Conservation (phyloP, 2,329 filamentous ascomycete genomes). For the Arthrobotrys conoides region DNA sequence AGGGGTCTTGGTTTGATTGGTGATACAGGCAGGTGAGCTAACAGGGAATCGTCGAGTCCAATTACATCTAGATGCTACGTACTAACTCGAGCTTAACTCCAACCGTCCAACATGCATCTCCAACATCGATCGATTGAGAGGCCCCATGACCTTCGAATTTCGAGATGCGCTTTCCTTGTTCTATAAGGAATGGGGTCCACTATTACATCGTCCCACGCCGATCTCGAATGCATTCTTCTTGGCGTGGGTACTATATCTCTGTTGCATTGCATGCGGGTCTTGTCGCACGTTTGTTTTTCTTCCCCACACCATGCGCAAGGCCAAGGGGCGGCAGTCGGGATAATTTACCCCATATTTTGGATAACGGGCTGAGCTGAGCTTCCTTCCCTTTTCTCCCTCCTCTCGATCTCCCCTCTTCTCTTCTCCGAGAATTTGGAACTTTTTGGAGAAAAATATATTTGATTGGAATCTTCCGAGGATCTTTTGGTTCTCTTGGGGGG, state of each 20-base stretch:
- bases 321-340: slow-evolving; percentile 22
- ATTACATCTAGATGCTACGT: too few species aligned
- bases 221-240: slow-evolving; percentile 5
- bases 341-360: slow-evolving; percentile 36
- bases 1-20: slow-evolving; percentile 14
- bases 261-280: not conserved
- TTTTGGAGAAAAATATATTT: too few species aligned
- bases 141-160: slow-evolving; percentile 2
- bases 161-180: slow-evolving; percentile 16
- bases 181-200: not conserved
- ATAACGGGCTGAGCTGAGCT: not conserved
- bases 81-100: not conserved
- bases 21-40: not conserved
- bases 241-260: not conserved
- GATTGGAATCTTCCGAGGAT: not conserved
- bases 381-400: not conserved
- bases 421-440: not conserved
- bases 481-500: not conserved
- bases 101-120: slow-evolving; percentile 18
- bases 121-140: slow-evolving; percentile 16
- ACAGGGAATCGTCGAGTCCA: slow-evolving; percentile 15
- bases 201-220: not conserved
- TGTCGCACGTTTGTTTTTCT: slow-evolving; percentile 27
- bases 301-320: slow-evolving; percentile 18
- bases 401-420: not conserved